Evolutionary conservation across 1,139 yeast genomes (phyloP).

Genomic region (Waltiozyma sp.): DNA sequence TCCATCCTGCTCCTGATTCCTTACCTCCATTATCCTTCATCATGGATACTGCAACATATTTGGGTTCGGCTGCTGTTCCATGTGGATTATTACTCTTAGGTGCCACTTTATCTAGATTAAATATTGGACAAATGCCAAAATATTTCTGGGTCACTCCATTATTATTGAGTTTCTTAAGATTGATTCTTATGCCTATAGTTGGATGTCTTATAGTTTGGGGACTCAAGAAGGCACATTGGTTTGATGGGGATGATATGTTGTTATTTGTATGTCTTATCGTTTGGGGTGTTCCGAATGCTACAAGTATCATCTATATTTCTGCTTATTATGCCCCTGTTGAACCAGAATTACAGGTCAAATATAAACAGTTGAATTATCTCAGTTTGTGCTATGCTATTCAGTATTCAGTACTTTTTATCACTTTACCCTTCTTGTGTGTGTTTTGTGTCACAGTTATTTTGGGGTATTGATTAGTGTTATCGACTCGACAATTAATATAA

Average conservation of each 20-base stretch:
- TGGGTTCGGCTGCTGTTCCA: conserved; percentile 87
- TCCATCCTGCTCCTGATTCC: conserved; percentile 66
- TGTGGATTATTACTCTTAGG: conserved; percentile 73
- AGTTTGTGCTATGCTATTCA: conserved; percentile 65
- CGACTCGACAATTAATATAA: no score
- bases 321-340: conserved; percentile 65
- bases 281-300: conserved; percentile 79
- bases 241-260: conserved; percentile 34
- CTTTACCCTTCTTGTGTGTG: conserved; percentile 53
- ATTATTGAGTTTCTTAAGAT: conserved; percentile 32
- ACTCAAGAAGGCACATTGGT: conserved; percentile 26
- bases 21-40: conserved; percentile 71
- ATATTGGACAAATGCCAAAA: conserved; percentile 47
- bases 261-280: conserved; percentile 55
- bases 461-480: conserved; percentile 3
- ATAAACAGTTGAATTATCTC: conserved; percentile 72
- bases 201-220: conserved; percentile 41
- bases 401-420: conserved; percentile 46
- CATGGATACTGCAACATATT: conserved; percentile 67
- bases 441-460: conserved; percentile 28
- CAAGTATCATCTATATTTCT: conserved; percentile 72
- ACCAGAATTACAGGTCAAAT: conserved; percentile 31
- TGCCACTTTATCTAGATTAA: conserved; percentile 71
- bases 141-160: conserved; percentile 44
- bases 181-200: conserved; percentile 48